phyloP scores from a whole-genome alignment of 306 rosid species.

The Urtica urens region DNA sequence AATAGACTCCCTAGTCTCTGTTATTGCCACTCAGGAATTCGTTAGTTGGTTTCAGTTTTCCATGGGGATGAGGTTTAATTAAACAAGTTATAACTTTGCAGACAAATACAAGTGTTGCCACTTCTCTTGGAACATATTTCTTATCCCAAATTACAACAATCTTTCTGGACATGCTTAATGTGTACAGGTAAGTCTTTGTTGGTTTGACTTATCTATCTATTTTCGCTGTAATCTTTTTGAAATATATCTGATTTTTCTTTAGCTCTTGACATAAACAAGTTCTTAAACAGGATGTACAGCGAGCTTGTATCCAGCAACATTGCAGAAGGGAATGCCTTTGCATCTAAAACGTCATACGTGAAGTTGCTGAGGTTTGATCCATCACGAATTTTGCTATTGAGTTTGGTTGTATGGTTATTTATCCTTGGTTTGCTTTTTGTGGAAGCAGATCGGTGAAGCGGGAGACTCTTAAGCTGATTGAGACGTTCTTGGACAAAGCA shows the following conservation, averaged over 20 bases:
- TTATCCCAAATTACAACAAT: slow-evolving; percentile 76
- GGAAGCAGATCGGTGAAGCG: slow-evolving; percentile 82
- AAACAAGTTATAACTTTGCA: slow-evolving; percentile 26
- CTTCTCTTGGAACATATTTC: slow-evolving; percentile 88
- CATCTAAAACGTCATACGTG: slow-evolving; percentile 84
- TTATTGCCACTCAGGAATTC: not conserved
- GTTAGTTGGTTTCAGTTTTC: not conserved
- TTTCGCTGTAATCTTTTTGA: not conserved
- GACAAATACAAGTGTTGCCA: slow-evolving; percentile 93
- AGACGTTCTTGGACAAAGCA: slow-evolving; percentile 96
- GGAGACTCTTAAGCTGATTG: slow-evolving; percentile 91
- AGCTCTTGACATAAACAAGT: no score
- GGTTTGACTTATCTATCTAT: not conserved
- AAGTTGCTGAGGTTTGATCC: slow-evolving; percentile 67
- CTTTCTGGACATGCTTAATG: slow-evolving; percentile 95
- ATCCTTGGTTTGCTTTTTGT: not conserved
- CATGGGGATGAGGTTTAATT: not conserved
- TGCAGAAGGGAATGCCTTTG: slow-evolving; percentile 79
- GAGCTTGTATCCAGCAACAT: slow-evolving; percentile 92
- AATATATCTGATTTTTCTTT: not conserved
- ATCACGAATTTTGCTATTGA: slow-evolving; percentile 3
- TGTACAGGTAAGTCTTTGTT: slow-evolving; percentile 66
- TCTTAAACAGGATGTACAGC: slow-evolving; percentile 82
- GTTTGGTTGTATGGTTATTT: not conserved
- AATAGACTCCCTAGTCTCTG: not conserved